Conservation (phyloP, 192 early-diverging fungal genomes). For the Coemansia aciculifera region DNA sequence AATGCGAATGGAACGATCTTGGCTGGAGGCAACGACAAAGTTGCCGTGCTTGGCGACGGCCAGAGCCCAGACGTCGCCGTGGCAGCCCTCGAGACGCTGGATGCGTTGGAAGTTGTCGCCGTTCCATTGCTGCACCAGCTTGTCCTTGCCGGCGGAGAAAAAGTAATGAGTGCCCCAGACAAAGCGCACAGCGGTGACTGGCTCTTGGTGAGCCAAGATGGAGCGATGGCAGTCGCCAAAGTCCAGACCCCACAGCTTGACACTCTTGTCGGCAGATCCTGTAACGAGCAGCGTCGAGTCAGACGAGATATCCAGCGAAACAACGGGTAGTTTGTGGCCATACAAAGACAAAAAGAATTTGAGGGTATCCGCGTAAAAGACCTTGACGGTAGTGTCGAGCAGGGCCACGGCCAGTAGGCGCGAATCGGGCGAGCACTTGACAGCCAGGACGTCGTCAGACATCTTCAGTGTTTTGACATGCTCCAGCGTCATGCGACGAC, state of each 20-base stretch:
- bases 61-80: conserved; percentile 93
- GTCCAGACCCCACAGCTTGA: conserved; percentile 98
- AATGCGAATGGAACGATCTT: conserved; percentile 91
- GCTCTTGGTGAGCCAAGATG: conserved; percentile 90
- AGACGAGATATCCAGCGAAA: conserved; percentile 98
- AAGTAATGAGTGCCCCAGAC: conserved; percentile 96
- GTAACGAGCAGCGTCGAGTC: conserved; percentile 90
- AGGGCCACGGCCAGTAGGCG: conserved; percentile 87
- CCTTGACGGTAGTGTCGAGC: conserved; percentile 94
- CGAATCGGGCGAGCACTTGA: conserved; percentile 82
- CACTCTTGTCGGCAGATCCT: conserved; percentile 94
- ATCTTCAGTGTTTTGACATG: conserved; percentile 92
- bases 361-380: conserved; percentile 94
- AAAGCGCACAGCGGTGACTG: conserved; percentile 84
- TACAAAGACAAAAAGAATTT: conserved; percentile 97
- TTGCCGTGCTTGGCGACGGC: conserved; percentile 87
- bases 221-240: conserved; percentile 99
- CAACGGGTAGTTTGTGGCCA: conserved; percentile 96
- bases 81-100: conserved; percentile 87
- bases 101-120: conserved; percentile 97
- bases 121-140: conserved; percentile 93
- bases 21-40: conserved; percentile 85
- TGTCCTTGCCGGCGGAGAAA: conserved; percentile 90
- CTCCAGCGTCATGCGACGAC: conserved; percentile 71
- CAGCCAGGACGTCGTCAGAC: conserved; percentile 90